Evolutionary conservation across 177 flowering plant species (phyloP), one percentile per base, ranked within the genome.

Genomic region (Vitis hybrid): DNA sequence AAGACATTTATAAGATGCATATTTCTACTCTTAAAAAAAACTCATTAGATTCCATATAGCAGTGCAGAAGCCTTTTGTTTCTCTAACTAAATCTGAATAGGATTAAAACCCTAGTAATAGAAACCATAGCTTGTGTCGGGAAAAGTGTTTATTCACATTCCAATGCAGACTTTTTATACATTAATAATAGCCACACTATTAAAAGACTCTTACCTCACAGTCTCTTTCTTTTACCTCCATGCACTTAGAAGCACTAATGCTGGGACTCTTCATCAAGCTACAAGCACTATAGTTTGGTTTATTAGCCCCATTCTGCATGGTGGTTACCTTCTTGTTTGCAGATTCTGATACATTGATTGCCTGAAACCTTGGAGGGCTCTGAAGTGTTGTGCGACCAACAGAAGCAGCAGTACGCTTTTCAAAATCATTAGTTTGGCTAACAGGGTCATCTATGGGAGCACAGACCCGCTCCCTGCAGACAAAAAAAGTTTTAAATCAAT

Each of bases 211-310:
- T 57, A 76, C 85, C 77, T 72, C 75, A 64, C 60, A 60, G 15
- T 72, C 70, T 74, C 67, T 72, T 69, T 64, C 64, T 65, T 71
- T 57, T 5, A 73, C 75, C 8, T 56, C 84, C 21, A 85, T 67
- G 62, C 86, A 83, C 61, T 67, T 82, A n/a, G 92, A 85, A 74
- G 82, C 85, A 71, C 84, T 78, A 51, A 85, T 83, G 79, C 87
- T 85, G 60, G 76, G 80, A 75, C 90, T 86, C 71, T 77, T 88
- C 65, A 77, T 45, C 65, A 86, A 66, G 73, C 79, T 72, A 10
- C 77, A 79, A 5, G 77, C 76, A 69, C 85, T 78, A 56, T 60
- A 70, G 58, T 83, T 70, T 52, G 83, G 72, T 66, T 74, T 76
- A 60, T 64, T 71, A n/a, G 45, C 19, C 34, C 75, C 78, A 73